phyloP scores from a whole-genome alignment of 345 rosid species.

The Eucalyptus erythrocorys region DNA sequence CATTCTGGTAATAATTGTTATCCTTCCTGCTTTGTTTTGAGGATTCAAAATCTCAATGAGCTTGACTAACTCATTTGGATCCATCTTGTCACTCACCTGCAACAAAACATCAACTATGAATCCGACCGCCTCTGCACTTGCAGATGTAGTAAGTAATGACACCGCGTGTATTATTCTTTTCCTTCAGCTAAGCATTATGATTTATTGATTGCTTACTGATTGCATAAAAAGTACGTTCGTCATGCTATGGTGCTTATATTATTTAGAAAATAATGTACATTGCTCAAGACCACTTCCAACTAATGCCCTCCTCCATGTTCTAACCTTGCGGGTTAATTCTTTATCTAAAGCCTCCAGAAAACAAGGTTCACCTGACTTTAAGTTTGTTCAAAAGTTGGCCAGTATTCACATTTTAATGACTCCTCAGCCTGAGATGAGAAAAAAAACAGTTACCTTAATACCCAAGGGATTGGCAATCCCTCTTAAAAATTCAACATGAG shows the following conservation, averaged over 20 bases:
- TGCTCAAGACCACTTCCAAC: not conserved
- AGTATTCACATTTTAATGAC: not conserved
- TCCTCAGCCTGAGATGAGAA: not conserved
- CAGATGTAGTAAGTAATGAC: not conserved
- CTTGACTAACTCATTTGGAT: conserved; percentile 24
- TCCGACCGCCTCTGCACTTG: not conserved
- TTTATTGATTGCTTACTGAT: not conserved
- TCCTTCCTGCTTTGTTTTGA: conserved; percentile 30
- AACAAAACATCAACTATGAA: not conserved
- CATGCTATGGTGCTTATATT: not conserved
- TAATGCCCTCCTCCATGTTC: not conserved
- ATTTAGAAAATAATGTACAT: not conserved
- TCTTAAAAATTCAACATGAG: conserved; percentile 3
- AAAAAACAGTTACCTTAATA: not conserved
- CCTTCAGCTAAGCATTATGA: not conserved
- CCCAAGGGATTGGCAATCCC: conserved; percentile 1
- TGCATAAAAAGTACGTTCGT: not conserved
- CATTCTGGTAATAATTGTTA: conserved; percentile 31
- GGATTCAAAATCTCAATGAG: conserved; percentile 32
- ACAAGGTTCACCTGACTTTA: not conserved
- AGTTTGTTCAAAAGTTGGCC: not conserved
- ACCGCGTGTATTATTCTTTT: not conserved
- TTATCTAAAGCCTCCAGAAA: not conserved
- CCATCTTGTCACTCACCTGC: conserved; percentile 41
- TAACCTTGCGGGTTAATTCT: not conserved